Conservation (phyloP, 768 basidiomycete species). For the Leccinum fibrillosum region DNA sequence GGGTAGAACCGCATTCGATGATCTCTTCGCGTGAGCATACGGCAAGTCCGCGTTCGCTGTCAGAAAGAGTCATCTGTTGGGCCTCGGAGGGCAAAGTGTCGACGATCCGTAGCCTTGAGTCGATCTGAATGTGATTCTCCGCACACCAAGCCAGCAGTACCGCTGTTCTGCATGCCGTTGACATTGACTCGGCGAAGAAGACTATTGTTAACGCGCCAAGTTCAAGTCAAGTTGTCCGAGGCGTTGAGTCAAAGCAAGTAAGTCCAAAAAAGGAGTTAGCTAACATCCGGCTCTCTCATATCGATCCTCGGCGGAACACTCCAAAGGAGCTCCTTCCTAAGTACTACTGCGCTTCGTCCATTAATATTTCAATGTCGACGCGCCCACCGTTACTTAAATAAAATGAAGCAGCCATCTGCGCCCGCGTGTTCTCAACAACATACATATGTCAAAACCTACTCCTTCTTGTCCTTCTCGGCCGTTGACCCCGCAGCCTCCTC, state of each 20-base stretch:
- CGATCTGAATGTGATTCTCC: constrained; percentile 44
- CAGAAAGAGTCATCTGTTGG: constrained; percentile 5
- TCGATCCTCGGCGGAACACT: neutral
- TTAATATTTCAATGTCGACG: constrained; percentile 4
- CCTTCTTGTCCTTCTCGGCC: constrained; percentile 31
- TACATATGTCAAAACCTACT: constrained; percentile 13
- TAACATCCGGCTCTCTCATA: constrained; percentile 3
- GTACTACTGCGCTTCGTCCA: neutral
- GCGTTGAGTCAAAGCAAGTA: constrained; percentile 11
- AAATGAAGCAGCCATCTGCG: constrained; percentile 4
- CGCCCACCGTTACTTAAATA: neutral
- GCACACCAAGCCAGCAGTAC: constrained; percentile 48
- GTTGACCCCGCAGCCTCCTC: constrained; percentile 16
- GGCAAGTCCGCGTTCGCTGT: constrained; percentile 14
- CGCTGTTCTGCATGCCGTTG: constrained; percentile 17
- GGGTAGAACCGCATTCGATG: constrained; percentile 22
- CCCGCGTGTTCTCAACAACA: constrained; percentile 1
- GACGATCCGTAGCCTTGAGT: constrained; percentile 40
- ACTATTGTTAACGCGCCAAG: neutral
- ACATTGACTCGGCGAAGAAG: neutral
- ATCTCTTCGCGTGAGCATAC: constrained; percentile 23
- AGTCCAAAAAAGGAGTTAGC: constrained; percentile 26
- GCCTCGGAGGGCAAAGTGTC: constrained; percentile 4
- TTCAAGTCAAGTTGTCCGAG: constrained; percentile 14
- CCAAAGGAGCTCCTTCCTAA: neutral